These are phyloP conservation scores for Globisporangium heterothallicum DNA, from an alignment of 352 stramenopile genomes.

Conservation along the genomic window DNA sequence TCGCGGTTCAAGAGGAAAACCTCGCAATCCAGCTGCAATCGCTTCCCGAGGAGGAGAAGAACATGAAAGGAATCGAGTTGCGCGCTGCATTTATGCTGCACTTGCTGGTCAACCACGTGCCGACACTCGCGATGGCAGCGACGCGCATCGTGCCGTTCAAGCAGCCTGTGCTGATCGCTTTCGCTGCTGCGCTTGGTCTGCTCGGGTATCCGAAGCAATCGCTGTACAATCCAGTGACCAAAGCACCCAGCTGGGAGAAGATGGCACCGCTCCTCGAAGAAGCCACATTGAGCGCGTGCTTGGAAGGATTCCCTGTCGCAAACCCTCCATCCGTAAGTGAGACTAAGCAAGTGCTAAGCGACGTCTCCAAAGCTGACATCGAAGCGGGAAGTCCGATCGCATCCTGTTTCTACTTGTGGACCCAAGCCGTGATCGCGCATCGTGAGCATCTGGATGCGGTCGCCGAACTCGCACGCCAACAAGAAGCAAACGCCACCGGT, in stretches of 20 bases:
- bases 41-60: conserved; percentile 36
- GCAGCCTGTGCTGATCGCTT: conserved; percentile 31
- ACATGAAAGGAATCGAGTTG: conserved; percentile 49
- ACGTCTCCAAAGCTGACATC: conserved; percentile 48
- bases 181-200: conserved; percentile 42
- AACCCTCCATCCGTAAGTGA: conserved; percentile 17
- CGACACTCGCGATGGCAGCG: conserved; percentile 39
- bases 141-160: conserved; percentile 62
- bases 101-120: conserved; percentile 41
- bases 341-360: conserved; percentile 36
- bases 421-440: conserved; percentile 40
- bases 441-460: conserved; percentile 44
- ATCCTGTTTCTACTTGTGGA: conserved; percentile 47
- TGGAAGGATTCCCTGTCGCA: conserved; percentile 17
- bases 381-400: conserved; percentile 41
- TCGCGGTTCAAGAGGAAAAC: conserved; percentile 64
- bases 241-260: conserved; percentile 57
- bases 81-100: conserved; percentile 48
- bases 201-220: conserved; percentile 32
- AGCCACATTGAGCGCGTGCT: conserved; percentile 15
- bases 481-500: conserved; percentile 26
- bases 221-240: conserved; percentile 53
- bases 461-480: conserved; percentile 30
- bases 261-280: conserved; percentile 46
- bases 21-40: conserved; percentile 38